Evolutionary conservation across 371 early-diverging fungal genomes (phyloP), one percentile per base, ranked within the genome.

Genomic region (Synchytrium microbalum): DNA sequence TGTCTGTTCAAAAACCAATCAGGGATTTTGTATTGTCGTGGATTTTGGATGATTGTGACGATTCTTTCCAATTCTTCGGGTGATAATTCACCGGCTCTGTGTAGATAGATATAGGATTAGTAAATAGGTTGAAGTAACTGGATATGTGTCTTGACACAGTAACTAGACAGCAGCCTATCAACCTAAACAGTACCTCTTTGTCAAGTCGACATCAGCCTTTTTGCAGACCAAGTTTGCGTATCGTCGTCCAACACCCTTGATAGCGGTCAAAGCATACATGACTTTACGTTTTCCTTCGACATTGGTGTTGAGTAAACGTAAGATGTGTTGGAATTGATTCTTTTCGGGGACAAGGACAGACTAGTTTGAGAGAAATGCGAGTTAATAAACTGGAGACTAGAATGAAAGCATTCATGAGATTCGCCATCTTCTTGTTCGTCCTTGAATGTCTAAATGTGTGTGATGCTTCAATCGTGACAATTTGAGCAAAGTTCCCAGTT

Each of bases 251-350:
- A 96, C 89, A 87, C 99, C 99, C 88, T 91, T 92, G 83, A 99
- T 97, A 79, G 87, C 81, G 68, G 96, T 97, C 76, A 99, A 78
- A 75, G 99, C 96, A 84, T 88, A 93, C 84, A 90, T 88, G 75
- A 96, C 85, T 83, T 92, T 95, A 72, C 86, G 84, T 79, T 90
- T 92, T 69, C 99, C 99, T 79, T 99, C 93, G 76, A 99, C 90
- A 88, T 99, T 99, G 82, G 99, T 99, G 90, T 99, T 99, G 79
- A 95, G 92, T 64, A 99, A 86, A 95, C 99, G 98, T 72, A 98
- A 84, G 84, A 99, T 98, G 87, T 93, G 92, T 84, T 95, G 96
- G 86, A 98, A 93, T 77, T 88, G 85, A 75, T 85, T 84, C 86
- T 87, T 86, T 75, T 88, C 90, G 64, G 90, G 86, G 71, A 91